Evolutionary conservation across 2,329 filamentous ascomycete genomes (phyloP).

Genomic region (Sporothrix brunneoviolacea): DNA sequence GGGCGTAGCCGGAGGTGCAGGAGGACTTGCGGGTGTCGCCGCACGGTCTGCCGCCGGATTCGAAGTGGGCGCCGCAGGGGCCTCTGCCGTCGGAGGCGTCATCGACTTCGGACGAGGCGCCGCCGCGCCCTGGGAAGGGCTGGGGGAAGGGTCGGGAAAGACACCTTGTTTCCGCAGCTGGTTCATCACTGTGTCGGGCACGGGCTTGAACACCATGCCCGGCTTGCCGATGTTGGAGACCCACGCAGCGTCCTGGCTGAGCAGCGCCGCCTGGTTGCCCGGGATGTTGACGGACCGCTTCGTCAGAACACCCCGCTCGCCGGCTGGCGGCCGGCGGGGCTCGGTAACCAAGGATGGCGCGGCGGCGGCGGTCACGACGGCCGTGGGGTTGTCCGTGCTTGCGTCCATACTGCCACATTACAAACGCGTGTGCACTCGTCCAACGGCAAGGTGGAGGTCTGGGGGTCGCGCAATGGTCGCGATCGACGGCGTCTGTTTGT

Average conservation of each 20-base stretch:
- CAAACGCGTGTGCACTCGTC: too few species aligned
- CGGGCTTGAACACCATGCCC: neutral
- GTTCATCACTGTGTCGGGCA: constrained; percentile 7
- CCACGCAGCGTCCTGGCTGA: constrained; percentile 24
- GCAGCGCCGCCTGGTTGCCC: constrained; percentile 32
- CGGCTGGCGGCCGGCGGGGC: neutral
- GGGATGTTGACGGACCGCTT: constrained; percentile 29
- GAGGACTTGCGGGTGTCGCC: too few species aligned
- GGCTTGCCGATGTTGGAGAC: neutral
- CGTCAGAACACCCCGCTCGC: constrained; percentile 14
- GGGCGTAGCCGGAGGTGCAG: too few species aligned
- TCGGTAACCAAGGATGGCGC: neutral
- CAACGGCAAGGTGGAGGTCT: too few species aligned
- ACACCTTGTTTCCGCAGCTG: neutral
- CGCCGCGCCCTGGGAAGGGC: too few species aligned
- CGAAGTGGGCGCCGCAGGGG: too few species aligned
- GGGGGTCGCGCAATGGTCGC: too few species aligned
- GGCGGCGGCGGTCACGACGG: neutral
- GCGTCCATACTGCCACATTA: neutral
- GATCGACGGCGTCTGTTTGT: too few species aligned
- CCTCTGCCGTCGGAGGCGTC: too few species aligned
- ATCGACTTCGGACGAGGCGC: too few species aligned
- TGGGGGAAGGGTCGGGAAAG: too few species aligned
- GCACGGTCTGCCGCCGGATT: too few species aligned
- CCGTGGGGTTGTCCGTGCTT: neutral